Evolutionary conservation across 805 yeast genomes (phyloP).

Genomic region (Candida takata): DNA sequence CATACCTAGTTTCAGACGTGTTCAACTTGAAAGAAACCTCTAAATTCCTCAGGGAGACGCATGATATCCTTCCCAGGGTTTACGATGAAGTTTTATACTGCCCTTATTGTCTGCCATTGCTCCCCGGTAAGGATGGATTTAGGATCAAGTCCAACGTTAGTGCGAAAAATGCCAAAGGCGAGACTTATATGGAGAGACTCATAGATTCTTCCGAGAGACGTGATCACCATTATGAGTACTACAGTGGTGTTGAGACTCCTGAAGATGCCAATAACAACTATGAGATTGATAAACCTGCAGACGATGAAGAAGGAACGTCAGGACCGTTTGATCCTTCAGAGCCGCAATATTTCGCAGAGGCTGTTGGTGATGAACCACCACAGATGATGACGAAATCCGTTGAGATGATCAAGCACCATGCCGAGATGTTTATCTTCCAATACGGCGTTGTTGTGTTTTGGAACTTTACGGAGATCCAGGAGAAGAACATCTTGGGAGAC

Average conservation of each 20-base stretch:
- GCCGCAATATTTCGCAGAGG: conserved; percentile 77
- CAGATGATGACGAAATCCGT: conserved; percentile 13
- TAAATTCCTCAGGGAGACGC: conserved; percentile 58
- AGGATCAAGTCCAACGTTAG: conserved; percentile 61
- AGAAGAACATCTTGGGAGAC: conserved; percentile 89
- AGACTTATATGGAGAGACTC: conserved; percentile 59
- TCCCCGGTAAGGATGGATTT: conserved; percentile 78
- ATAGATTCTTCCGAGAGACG: conserved; percentile 77
- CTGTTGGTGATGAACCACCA: conserved; percentile 16
- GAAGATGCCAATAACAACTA: conserved; percentile 44
- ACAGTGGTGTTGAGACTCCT: conserved; percentile 63
- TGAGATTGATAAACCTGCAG: conserved; percentile 28
- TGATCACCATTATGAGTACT: conserved; percentile 89
- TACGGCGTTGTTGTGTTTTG: conserved; percentile 98
- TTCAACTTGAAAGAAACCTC: conserved; percentile 59
- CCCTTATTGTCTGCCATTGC: conserved; percentile 78
- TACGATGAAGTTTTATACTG: conserved; percentile 93
- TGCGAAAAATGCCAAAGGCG: conserved; percentile 32
- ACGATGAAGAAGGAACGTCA: conserved; percentile 23
- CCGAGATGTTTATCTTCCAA: conserved; percentile 82
- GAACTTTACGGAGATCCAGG: conserved; percentile 91
- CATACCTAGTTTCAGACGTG: conserved; percentile 83
- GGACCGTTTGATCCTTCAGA: conserved; percentile 84
- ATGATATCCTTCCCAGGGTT: conserved; percentile 76
- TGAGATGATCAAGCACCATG: conserved; percentile 38